Base-by-base conservation (phyloP, 2,329 filamentous ascomycete species). In the Lasiodiplodia sp. region DNA sequence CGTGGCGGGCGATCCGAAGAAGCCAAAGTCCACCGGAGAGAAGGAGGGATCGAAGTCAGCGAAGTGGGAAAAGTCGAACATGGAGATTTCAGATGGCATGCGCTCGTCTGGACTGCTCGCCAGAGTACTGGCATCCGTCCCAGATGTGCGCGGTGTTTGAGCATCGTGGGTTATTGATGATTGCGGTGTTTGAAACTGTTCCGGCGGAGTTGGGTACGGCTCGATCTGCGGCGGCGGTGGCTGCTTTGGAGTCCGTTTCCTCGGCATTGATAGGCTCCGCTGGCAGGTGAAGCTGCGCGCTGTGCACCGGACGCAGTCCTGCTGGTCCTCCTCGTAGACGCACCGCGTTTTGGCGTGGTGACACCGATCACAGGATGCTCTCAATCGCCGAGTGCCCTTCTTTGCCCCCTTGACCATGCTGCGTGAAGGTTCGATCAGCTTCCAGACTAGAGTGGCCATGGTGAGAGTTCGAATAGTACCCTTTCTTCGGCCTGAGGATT, bases 321-420 rank as follows among this genome's bases (percentile, higher is more conserved):
- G 52, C 16, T 55, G 28, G 18, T 57, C 55, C 10, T 34, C 52
- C 14, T 37, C 34, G 55, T 57, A 57, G 55, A 38, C 40, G 55
- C 55, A 57, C 55, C 21, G 38, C 4, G 34, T 34, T 23, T 57
- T 57, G 28, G 55, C 34, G 28, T 38, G 25, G 28, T 57, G 55
- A 16, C 55, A 57, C 55, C 55, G 55, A 38, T 57, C 55, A 7
- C 55, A 57, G 55, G 55, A 57, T 40, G 55, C 55, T 38, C 55
- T 40, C 12, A 40, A 5, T 18, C 55, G 55, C 31, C 28, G 55
- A 8, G 31, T 38, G 18, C 16, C 18, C 21, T 31, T 21, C 12
- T 12, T 57, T n/a, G 14, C 34, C 31, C 18, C 55, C 34, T 57
- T 57, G 55, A 37, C 55, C 55, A 57, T 57, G 28, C 55, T 57